phyloP scores from a whole-genome alignment of 805 yeast species.

The Metschnikowia continentalis region DNA sequence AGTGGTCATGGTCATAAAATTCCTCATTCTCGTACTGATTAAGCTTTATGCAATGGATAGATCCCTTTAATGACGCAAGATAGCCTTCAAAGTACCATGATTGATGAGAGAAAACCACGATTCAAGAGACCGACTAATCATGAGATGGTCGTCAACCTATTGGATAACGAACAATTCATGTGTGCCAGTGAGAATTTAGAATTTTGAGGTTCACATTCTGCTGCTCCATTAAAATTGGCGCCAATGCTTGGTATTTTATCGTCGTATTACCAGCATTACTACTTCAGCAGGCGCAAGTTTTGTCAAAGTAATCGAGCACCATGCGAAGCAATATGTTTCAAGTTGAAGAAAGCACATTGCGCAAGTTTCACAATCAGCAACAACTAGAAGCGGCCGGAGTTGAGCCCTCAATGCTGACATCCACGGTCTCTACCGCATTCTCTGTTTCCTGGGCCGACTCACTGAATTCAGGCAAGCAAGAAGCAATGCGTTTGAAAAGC shows the following conservation, averaged over 20 bases:
- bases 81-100: neutral
- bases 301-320: neutral
- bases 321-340: neutral
- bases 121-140: too few species aligned
- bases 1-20: neutral
- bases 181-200: too few species aligned
- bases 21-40: neutral
- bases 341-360: neutral
- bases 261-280: neutral
- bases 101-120: neutral
- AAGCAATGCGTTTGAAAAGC: conserved; percentile 86
- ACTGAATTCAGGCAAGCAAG: conserved; percentile 76
- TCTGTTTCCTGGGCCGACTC: conserved; percentile 16
- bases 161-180: neutral
- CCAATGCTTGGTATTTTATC: neutral
- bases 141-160: neutral
- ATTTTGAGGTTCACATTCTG: too few species aligned
- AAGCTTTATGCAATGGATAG: neutral
- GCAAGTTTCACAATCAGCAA: conserved; percentile 5
- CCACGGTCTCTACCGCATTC: conserved; percentile 33
- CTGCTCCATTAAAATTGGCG: neutral
- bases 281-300: neutral
- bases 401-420: conserved; percentile 31
- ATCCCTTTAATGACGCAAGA: neutral
- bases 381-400: conserved; percentile 13